phyloP scores from a whole-genome alignment of 1,139 yeast genomes.

The Sugiyamaella pinicola region DNA sequence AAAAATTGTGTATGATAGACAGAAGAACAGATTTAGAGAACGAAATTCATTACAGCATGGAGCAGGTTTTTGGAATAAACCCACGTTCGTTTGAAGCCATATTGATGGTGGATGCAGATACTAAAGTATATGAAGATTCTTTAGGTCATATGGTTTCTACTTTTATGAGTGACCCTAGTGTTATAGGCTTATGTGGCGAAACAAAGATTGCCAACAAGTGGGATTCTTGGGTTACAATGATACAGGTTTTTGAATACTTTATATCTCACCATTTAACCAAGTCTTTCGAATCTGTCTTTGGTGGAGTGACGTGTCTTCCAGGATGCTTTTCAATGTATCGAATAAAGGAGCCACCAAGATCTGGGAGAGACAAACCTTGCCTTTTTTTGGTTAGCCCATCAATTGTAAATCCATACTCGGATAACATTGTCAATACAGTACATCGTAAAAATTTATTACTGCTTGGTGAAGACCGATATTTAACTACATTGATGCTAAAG shows the following conservation, averaged over 20 bases:
- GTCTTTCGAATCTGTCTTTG: constrained; percentile 44
- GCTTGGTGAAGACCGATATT: constrained; percentile 44
- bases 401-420: constrained; percentile 41
- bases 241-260: constrained; percentile 45
- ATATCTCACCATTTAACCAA: constrained; percentile 44
- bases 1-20: constrained; percentile 43
- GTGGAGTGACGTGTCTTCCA: constrained; percentile 45
- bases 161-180: constrained; percentile 38
- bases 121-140: constrained; percentile 41
- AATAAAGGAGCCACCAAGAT: constrained; percentile 55
- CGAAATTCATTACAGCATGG: constrained; percentile 40
- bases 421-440: constrained; percentile 40
- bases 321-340: constrained; percentile 46
- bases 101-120: constrained; percentile 45
- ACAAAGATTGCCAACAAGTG: constrained; percentile 41
- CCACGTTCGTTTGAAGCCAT: constrained; percentile 41
- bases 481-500: constrained; percentile 42
- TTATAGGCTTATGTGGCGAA: constrained; percentile 45
- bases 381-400: constrained; percentile 51
- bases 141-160: constrained; percentile 39
- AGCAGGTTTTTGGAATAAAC: constrained; percentile 38
- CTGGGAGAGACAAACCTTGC: constrained; percentile 54
- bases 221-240: constrained; percentile 44
- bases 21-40: constrained; percentile 43
- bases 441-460: constrained; percentile 42